Evolutionary conservation across 2,329 filamentous ascomycete genomes (phyloP).

Genomic region (Tothia fuscella): DNA sequence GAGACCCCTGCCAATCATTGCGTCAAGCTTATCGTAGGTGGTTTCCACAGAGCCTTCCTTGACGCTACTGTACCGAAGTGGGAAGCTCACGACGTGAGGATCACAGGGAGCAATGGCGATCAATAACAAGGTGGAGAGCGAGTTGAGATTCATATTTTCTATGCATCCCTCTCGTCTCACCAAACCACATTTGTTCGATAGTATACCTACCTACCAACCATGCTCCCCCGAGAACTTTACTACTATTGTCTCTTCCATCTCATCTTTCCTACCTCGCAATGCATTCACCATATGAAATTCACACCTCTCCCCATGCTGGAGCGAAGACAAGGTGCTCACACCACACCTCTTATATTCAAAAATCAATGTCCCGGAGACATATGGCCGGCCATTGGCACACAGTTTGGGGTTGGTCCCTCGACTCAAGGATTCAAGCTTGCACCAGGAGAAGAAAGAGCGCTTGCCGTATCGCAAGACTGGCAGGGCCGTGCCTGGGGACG

Average conservation of each 20-base stretch:
- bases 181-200: too few relatives aligned
- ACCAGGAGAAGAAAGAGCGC: slow-evolving; percentile 43
- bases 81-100: too few relatives aligned
- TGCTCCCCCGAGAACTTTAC: background rate
- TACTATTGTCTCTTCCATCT: background rate
- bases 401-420: slow-evolving; percentile 55
- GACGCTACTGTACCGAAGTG: too few relatives aligned
- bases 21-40: too few relatives aligned
- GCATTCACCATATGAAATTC: slow-evolving; percentile 8
- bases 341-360: slow-evolving; percentile 49
- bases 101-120: too few relatives aligned
- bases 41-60: too few relatives aligned
- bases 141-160: too few relatives aligned
- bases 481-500: slow-evolving; percentile 72
- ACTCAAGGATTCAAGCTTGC: slow-evolving; percentile 57
- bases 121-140: too few relatives aligned
- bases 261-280: background rate
- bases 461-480: slow-evolving; percentile 63
- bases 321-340: slow-evolving; percentile 7
- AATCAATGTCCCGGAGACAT: slow-evolving; percentile 62
- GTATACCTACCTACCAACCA: slow-evolving; percentile 3
- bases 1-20: too few relatives aligned
- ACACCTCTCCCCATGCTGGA: slow-evolving; percentile 15
- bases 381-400: slow-evolving; percentile 65
- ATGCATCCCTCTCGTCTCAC: too few relatives aligned